Percentiles rank a stretch among this genome's conserved stretches.
phyloP scores from a whole-genome alignment of 805 yeast species.

The Scheffersomyces coipomensis region DNA sequence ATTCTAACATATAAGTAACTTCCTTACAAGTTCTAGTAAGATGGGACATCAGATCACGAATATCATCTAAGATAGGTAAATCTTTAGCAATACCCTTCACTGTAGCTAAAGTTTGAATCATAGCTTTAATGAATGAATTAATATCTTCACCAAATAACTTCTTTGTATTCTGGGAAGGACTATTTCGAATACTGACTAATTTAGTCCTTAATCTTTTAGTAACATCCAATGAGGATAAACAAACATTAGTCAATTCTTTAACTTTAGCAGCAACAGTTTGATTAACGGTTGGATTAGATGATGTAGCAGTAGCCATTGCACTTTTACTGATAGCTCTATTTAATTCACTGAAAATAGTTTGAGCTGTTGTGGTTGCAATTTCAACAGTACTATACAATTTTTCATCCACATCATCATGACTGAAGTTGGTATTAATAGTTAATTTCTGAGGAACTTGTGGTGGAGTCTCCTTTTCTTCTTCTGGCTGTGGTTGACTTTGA shows the following conservation, averaged over 20 bases:
- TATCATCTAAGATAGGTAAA: constrained; percentile 75
- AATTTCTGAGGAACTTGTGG: constrained; percentile 13
- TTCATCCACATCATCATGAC: constrained; percentile 54
- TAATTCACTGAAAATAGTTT: constrained; percentile 72
- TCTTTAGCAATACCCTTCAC: constrained; percentile 83
- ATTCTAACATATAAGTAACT: constrained; percentile 80
- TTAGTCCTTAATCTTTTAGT: constrained; percentile 63
- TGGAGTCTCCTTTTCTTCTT: constrained; percentile 3
- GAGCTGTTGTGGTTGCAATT: constrained; percentile 66
- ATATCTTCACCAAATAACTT: constrained; percentile 81
- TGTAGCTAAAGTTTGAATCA: constrained; percentile 78
- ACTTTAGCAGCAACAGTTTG: constrained; percentile 59
- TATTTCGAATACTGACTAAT: constrained; percentile 49
- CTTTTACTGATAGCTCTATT: constrained; percentile 65
- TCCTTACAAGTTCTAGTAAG: constrained; percentile 89
- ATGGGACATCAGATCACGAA: constrained; percentile 74
- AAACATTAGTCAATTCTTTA: constrained; percentile 73
- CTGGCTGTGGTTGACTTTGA: not conserved
- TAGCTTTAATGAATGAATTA: constrained; percentile 76
- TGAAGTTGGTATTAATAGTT: constrained; percentile 17
- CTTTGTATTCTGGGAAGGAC: constrained; percentile 50
- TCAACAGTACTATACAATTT: constrained; percentile 64
- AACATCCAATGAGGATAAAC: constrained; percentile 79
- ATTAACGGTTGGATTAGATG: constrained; percentile 21
- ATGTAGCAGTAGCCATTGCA: constrained; percentile 48